Percentiles rank a stretch among this genome's conserved stretches.
phyloP scores from a whole-genome alignment of 164 flowering plant species.

The Vitis cinerea region DNA sequence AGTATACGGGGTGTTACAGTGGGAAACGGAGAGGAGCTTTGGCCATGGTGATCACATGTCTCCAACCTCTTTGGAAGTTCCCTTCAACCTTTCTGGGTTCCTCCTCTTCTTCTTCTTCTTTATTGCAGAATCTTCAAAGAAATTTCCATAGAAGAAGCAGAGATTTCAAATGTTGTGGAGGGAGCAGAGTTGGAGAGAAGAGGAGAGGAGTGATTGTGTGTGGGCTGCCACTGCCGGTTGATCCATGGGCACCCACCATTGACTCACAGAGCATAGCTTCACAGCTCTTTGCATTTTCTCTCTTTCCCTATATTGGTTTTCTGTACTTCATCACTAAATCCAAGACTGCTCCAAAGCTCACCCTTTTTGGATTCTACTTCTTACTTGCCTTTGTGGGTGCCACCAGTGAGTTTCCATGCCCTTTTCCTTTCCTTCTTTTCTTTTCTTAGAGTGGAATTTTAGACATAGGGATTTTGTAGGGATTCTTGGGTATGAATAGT shows the following conservation, averaged over 20 bases:
- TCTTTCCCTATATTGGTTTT: slow-evolving; percentile 88
- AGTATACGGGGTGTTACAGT: not conserved
- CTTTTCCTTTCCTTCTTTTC: not conserved
- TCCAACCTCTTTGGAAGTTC: slow-evolving; percentile 19
- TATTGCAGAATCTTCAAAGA: slow-evolving; percentile 6
- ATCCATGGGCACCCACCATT: slow-evolving; percentile 93
- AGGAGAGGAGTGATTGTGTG: slow-evolving; percentile 26
- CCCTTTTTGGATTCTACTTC: slow-evolving; percentile 97
- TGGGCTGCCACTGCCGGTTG: slow-evolving; percentile 65
- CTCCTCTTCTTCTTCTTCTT: slow-evolving; percentile 12
- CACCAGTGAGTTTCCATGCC: slow-evolving; percentile 64
- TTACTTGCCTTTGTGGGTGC: slow-evolving; percentile 95
- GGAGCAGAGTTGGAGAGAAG: slow-evolving; percentile 8
- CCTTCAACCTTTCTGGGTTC: slow-evolving; percentile 11
- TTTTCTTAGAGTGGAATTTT: not conserved
- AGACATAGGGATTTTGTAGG: too few species aligned
- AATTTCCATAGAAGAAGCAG: slow-evolving; percentile 4
- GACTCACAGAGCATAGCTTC: slow-evolving; percentile 90
- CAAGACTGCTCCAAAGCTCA: slow-evolving; percentile 82
- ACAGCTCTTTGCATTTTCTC: slow-evolving; percentile 82
- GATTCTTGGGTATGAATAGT: too few species aligned
- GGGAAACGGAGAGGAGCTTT: not conserved
- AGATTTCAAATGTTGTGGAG: slow-evolving; percentile 2
- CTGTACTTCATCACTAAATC: slow-evolving; percentile 92
- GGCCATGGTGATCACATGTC: slow-evolving; percentile 12